phyloP scores from a whole-genome alignment of 148 eudicot species.

The Rhododendron kiyosumense region DNA sequence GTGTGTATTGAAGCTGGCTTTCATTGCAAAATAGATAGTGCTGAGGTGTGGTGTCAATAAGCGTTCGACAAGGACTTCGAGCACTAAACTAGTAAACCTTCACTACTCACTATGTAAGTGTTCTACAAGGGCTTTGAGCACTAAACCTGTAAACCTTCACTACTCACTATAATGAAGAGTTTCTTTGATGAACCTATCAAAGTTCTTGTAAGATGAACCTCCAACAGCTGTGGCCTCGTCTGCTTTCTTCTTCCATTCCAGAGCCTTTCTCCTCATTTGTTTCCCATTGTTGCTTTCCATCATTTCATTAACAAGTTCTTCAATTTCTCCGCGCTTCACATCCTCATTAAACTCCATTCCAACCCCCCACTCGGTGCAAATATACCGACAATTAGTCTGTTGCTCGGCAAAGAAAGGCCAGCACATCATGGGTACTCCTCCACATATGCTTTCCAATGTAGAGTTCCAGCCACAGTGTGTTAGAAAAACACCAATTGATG shows the following conservation, averaged over 20 bases:
- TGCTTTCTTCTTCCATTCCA: conserved; percentile 3
- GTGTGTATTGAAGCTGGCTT: neutral
- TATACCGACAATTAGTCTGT: neutral
- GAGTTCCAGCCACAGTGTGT: conserved; percentile 2
- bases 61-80: neutral
- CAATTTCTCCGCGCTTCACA: neutral
- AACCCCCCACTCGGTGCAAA: neutral
- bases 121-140: neutral
- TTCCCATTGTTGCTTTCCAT: neutral
- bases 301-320: neutral
- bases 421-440: neutral
- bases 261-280: neutral
- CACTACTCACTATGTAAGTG: neutral
- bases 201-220: neutral
- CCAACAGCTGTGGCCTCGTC: neutral
- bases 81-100: neutral
- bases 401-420: conserved; percentile 7
- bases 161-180: neutral
- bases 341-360: neutral
- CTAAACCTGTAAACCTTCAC: neutral
- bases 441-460: neutral
- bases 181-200: neutral
- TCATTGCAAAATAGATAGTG: neutral
- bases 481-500: neutral
- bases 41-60: neutral